These are phyloP conservation scores for Pichia eremophila DNA, from an alignment of 805 yeast genomes.

Conservation along the genomic window DNA sequence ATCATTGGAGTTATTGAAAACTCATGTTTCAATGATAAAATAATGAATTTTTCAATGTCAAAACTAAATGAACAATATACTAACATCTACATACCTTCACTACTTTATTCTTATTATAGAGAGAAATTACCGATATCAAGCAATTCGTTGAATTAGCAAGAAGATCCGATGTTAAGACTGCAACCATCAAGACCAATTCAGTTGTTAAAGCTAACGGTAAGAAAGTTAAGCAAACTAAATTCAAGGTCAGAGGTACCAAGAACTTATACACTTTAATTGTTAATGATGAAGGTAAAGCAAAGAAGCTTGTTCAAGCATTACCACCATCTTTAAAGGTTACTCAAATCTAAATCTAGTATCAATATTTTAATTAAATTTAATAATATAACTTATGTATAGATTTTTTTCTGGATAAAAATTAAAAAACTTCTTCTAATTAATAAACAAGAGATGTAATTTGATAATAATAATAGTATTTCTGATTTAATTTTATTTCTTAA, in stretches of 20 bases:
- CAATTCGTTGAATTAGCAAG: slow-evolving; percentile 93
- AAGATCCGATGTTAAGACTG: slow-evolving; percentile 90
- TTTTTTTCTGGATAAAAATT: slow-evolving; percentile 4
- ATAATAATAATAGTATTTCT: too few relatives aligned
- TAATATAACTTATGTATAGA: background rate
- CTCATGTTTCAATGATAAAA: too few relatives aligned
- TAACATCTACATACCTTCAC: slow-evolving; percentile 9
- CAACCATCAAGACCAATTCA: slow-evolving; percentile 89
- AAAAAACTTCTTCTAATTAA: background rate
- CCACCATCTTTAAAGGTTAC: slow-evolving; percentile 85
- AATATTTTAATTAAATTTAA: too few relatives aligned
- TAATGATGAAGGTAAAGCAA: slow-evolving; percentile 92
- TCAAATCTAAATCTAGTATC: slow-evolving; percentile 22
- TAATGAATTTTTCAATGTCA: too few relatives aligned
- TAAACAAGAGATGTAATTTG: too few relatives aligned
- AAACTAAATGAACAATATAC: slow-evolving; percentile 5
- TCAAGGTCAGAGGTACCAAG: slow-evolving; percentile 96
- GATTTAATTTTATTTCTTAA: too few relatives aligned
- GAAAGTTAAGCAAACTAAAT: slow-evolving; percentile 88
- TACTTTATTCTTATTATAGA: slow-evolving; percentile 14
- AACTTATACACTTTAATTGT: slow-evolving; percentile 92
- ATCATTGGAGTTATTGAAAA: too few relatives aligned
- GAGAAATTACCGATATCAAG: slow-evolving; percentile 92
- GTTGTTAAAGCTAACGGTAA: slow-evolving; percentile 75
- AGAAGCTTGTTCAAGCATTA: slow-evolving; percentile 93